phyloP scores from a whole-genome alignment of 805 yeast species.

The Henningerozyma blattae region DNA sequence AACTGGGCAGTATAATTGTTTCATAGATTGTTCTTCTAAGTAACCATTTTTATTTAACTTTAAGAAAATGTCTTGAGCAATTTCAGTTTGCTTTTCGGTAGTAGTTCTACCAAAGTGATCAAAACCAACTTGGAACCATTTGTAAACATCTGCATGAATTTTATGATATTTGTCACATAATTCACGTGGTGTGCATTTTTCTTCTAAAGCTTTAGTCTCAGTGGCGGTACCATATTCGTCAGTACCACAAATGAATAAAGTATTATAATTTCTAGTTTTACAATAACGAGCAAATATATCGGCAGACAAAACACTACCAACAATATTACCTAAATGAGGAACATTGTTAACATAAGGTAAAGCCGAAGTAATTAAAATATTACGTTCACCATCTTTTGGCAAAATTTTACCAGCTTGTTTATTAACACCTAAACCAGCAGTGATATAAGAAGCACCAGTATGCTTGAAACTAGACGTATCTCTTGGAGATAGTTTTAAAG shows the following conservation, averaged over 20 bases:
- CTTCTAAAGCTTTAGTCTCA: conserved; percentile 95
- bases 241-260: conserved; percentile 88
- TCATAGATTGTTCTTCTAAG: conserved; percentile 77
- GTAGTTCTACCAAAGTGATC: conserved; percentile 97
- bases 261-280: conserved; percentile 78
- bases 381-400: conserved; percentile 65
- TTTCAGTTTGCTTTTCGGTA: conserved; percentile 80
- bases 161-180: conserved; percentile 84
- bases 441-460: conserved; percentile 28
- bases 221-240: conserved; percentile 99
- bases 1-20: conserved; percentile 81
- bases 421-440: conserved; percentile 15
- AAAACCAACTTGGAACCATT: conserved; percentile 94
- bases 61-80: conserved; percentile 86
- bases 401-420: conserved; percentile 25
- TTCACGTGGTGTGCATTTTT: conserved; percentile 75
- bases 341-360: conserved; percentile 97
- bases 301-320: conserved; percentile 90
- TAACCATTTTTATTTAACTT: conserved; percentile 64
- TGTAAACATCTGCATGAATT: conserved; percentile 80
- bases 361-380: conserved; percentile 87
- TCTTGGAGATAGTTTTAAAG: conserved; percentile 28
- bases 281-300: conserved; percentile 87
- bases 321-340: conserved; percentile 94
- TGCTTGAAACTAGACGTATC: conserved; percentile 24